These are phyloP conservation scores for Capronia epimyces DNA, from an alignment of 2,329 filamentous ascomycete genomes.

Conservation along the genomic window DNA sequence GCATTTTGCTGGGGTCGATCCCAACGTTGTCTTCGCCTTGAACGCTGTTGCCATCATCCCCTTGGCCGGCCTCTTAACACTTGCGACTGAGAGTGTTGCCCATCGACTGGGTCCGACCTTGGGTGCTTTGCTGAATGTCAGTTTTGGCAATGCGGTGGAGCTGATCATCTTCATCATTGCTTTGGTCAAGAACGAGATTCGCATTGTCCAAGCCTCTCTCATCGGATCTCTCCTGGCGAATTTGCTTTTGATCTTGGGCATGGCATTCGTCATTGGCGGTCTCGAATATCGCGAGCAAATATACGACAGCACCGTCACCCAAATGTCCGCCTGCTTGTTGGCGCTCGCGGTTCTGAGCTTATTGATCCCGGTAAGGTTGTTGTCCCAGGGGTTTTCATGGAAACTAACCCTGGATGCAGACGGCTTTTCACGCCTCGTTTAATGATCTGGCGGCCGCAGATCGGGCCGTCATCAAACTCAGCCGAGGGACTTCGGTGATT, in stretches of 20 bases:
- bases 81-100: conserved; percentile 84
- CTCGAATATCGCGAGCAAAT: conserved; percentile 72
- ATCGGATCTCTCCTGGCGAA: conserved; percentile 91
- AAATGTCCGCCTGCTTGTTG: conserved; percentile 77
- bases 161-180: conserved; percentile 67
- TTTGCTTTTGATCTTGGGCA: conserved; percentile 78
- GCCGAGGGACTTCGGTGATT: conserved; percentile 60
- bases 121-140: conserved; percentile 82
- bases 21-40: conserved; percentile 68
- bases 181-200: conserved; percentile 64
- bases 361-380: conserved; percentile 60
- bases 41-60: conserved; percentile 94
- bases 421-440: conserved; percentile 66
- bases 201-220: conserved; percentile 86
- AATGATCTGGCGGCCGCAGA: conserved; percentile 31
- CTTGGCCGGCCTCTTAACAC: conserved; percentile 79
- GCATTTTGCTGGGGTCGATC: conserved; percentile 57
- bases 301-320: conserved; percentile 88
- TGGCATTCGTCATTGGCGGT: conserved; percentile 86
- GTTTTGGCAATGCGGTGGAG: conserved; percentile 87
- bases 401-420: conserved; percentile 36
- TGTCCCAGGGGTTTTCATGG: background rate
- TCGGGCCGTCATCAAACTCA: conserved; percentile 24
- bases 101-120: conserved; percentile 67
- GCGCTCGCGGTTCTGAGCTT: conserved; percentile 72